phyloP scores from a whole-genome alignment of 352 stramenopile genomes.

The Pythium brachiatum region DNA sequence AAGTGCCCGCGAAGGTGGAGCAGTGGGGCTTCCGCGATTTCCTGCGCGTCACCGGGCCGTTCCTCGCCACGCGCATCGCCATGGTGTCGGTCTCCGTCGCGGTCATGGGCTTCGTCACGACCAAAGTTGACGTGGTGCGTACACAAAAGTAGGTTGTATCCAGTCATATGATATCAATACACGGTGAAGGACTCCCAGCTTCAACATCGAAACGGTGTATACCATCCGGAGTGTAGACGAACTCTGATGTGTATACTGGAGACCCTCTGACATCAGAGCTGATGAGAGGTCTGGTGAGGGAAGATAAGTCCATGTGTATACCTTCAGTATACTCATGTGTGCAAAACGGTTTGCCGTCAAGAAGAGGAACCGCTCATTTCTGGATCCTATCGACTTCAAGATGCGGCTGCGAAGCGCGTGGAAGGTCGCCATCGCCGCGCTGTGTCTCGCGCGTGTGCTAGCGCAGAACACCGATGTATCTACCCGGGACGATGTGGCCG shows the following conservation, averaged over 20 bases:
- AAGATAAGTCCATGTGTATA: neutral
- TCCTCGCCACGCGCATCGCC: slow-evolving; percentile 51
- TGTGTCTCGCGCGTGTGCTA: neutral
- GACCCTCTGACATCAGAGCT: too few relatives aligned
- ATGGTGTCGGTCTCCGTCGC: slow-evolving; percentile 71
- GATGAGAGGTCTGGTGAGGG: neutral
- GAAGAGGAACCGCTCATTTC: neutral
- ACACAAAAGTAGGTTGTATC: slow-evolving; percentile 18
- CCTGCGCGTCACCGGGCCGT: slow-evolving; percentile 52
- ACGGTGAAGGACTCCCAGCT: neutral
- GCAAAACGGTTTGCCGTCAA: neutral
- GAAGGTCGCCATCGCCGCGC: slow-evolving; percentile 6
- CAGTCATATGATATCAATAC: neutral
- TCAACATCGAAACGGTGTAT: slow-evolving; percentile 10
- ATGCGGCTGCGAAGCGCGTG: slow-evolving; percentile 17
- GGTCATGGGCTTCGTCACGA: slow-evolving; percentile 66
- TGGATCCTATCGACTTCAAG: slow-evolving; percentile 11
- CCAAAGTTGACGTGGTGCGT: slow-evolving; percentile 43
- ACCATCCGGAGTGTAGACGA: neutral
- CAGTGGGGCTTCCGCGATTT: slow-evolving; percentile 72
- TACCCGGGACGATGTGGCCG: neutral
- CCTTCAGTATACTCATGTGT: slow-evolving; percentile 15
- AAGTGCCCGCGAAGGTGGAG: slow-evolving; percentile 65
- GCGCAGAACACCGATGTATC: neutral
- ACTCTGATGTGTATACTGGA: neutral